phyloP scores from a whole-genome alignment of 345 rosid genomes.

The Lepidium aucheri region DNA sequence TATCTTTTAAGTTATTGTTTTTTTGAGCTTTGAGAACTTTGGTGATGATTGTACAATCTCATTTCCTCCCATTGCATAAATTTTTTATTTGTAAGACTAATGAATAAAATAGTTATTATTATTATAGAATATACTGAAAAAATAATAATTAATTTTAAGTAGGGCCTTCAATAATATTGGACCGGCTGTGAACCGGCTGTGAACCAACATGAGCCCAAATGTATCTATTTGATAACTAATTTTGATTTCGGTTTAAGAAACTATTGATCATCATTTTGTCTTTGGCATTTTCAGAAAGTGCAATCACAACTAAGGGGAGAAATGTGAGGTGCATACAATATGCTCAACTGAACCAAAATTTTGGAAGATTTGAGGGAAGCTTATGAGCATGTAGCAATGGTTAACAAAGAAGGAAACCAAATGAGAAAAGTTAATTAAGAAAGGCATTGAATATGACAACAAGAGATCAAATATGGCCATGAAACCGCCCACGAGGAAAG shows the following conservation, averaged over 20 bases:
- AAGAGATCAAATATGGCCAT: conserved; percentile 34
- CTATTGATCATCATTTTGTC: not conserved
- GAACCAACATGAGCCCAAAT: conserved; percentile 25
- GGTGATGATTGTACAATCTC: too few relatives aligned
- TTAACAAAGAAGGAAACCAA: conserved; percentile 69
- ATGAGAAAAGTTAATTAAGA: conserved; percentile 61
- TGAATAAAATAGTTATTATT: too few relatives aligned
- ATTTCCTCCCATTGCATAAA: too few relatives aligned
- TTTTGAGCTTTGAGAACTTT: too few relatives aligned
- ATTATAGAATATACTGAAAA: too few relatives aligned
- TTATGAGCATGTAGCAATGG: conserved; percentile 43
- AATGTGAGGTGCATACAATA: conserved; percentile 48
- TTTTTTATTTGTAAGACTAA: too few relatives aligned
- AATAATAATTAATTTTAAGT: too few relatives aligned
- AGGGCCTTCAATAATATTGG: too few relatives aligned
- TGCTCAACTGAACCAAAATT: conserved; percentile 37
- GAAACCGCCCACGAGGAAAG: too few relatives aligned
- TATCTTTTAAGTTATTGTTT: too few relatives aligned
- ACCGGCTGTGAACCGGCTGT: too few relatives aligned
- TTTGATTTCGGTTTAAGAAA: conserved; percentile 35
- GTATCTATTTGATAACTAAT: conserved; percentile 11
- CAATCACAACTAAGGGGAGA: conserved; percentile 44
- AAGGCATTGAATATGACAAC: conserved; percentile 69
- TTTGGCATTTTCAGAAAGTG: conserved; percentile 37
- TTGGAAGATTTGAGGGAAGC: conserved; percentile 78